phyloP scores from a whole-genome alignment of 2,329 filamentous ascomycete species.

The Epichloe typhina region DNA sequence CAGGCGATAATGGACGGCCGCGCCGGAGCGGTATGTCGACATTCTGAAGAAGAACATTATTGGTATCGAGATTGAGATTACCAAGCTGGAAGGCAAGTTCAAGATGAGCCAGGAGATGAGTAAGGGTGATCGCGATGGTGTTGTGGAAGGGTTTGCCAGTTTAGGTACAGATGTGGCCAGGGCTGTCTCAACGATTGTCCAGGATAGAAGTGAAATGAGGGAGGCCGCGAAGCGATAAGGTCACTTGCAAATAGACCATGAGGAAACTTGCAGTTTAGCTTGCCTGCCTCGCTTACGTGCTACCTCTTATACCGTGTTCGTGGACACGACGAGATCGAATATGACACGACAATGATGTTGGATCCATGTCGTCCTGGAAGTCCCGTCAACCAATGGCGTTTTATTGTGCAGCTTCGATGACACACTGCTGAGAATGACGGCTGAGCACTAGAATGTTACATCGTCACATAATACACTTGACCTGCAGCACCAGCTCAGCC shows the following conservation, averaged over 20 bases:
- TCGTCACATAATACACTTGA: too few species aligned
- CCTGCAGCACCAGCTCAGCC: slow-evolving; percentile 11
- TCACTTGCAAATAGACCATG: neutral
- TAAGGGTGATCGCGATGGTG: slow-evolving; percentile 39
- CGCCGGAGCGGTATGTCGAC: slow-evolving; percentile 41
- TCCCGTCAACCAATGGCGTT: too few species aligned
- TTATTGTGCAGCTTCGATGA: too few species aligned
- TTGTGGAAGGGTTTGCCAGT: slow-evolving; percentile 40
- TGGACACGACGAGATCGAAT: too few species aligned
- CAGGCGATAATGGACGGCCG: slow-evolving; percentile 14
- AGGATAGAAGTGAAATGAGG: slow-evolving; percentile 17
- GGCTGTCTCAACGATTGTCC: slow-evolving; percentile 20
- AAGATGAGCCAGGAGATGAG: slow-evolving; percentile 54
- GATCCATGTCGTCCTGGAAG: too few species aligned
- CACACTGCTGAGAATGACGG: neutral
- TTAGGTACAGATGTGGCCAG: slow-evolving; percentile 18
- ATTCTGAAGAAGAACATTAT: slow-evolving; percentile 43
- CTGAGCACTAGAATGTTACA: neutral
- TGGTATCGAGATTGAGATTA: slow-evolving; percentile 45
- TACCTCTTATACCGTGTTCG: too few species aligned
- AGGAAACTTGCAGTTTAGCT: neutral
- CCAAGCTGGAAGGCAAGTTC: slow-evolving; percentile 44
- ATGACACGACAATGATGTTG: too few species aligned
- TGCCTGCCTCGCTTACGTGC: neutral
- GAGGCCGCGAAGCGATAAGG: slow-evolving; percentile 3